Evolutionary conservation across 2,329 filamentous ascomycete genomes (phyloP), one percentile per base, ranked within the genome.

Genomic region (Laburnicola sp.): DNA sequence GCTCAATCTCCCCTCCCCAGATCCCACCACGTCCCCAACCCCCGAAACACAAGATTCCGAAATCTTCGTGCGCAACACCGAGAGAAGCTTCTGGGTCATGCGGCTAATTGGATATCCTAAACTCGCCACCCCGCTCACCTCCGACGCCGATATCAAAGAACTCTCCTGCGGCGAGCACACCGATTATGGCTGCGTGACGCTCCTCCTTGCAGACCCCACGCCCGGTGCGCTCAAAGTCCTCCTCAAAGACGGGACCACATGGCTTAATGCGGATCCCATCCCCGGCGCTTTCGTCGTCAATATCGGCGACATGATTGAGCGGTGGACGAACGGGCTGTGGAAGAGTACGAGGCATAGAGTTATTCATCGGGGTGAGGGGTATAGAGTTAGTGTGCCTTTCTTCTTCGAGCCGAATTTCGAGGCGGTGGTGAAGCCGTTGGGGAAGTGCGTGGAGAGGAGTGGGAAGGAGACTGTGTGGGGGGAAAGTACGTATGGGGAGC

Each of bases 241-340:
- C 8, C 65, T 70, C 45, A 74, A 75, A 56, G 69, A 74, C 37
- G 69, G 70, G 5, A 57, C 48, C 6, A 66, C 68, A 0, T 81
- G 78, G 78, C 65, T 80, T 0, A 63, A 70, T 30, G 77, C 76
- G 0, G 73, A 78, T 41, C 77, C 76, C 0, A 64, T 77, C 0
- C 65, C 70, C 2, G 77, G 75, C 11, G 68, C 74, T 0, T 78
- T 77, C 47, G 76, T 80, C 2, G 75, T 80, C 4, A 80, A 80
- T 54, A 75, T 80, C 39, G 77, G 77, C 0, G 77, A 80, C 54
- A 75, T 79, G 73, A 72, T 80, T 53, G 72, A 78, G 64, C 62
- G 74, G 37, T 77, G 75, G 74, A 77, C 76, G 11, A 74, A 74
- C 43, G 76, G 74, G 28, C 25, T 70, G 38, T 78, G 75, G 66